A percentile compares a stretch with the other conserved stretches of the same genome.
Conservation (phyloP, 1,139 yeast genomes). For the Kodamaea derodonti region DNA sequence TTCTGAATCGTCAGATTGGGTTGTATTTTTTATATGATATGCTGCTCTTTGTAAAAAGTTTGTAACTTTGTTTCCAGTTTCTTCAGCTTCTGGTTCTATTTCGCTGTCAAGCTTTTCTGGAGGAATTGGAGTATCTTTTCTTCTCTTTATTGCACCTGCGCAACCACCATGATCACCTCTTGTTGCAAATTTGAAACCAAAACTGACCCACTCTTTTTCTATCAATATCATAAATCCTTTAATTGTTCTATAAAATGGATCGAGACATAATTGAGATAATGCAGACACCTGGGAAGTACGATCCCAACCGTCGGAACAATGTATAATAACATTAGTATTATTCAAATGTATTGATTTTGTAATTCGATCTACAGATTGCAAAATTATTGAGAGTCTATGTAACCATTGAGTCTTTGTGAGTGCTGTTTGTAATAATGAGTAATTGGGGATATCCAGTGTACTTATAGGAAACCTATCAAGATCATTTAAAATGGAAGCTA, state of each 20-base stretch:
- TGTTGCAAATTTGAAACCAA: constrained; percentile 87
- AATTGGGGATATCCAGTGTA: constrained; percentile 32
- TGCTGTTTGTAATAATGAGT: constrained; percentile 34
- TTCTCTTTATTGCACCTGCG: constrained; percentile 34
- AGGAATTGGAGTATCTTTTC: constrained; percentile 13
- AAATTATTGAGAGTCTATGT: constrained; percentile 60
- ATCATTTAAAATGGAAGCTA: constrained; percentile 61
- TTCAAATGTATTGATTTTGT: constrained; percentile 77
- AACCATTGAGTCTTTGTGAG: constrained; percentile 78
- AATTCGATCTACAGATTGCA: constrained; percentile 75
- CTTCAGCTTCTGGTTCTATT: constrained; percentile 4
- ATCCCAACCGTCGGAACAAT: constrained; percentile 99
- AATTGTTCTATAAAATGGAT: constrained; percentile 83
- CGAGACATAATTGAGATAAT: constrained; percentile 79
- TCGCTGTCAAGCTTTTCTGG: constrained; percentile 4
- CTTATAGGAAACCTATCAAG: constrained; percentile 53
- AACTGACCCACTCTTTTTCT: constrained; percentile 94
- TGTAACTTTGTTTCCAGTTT: constrained; percentile 15
- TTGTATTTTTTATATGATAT: constrained; percentile 38
- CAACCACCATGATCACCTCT: constrained; percentile 72
- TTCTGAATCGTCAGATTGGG: constrained; percentile 21
- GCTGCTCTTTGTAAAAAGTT: constrained; percentile 43
- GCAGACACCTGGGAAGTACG: constrained; percentile 89
- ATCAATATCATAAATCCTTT: constrained; percentile 82
- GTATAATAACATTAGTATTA: constrained; percentile 78